Evolutionary conservation across 352 stramenopile species (phyloP).

Genomic region (Globisporangium ultimum): DNA sequence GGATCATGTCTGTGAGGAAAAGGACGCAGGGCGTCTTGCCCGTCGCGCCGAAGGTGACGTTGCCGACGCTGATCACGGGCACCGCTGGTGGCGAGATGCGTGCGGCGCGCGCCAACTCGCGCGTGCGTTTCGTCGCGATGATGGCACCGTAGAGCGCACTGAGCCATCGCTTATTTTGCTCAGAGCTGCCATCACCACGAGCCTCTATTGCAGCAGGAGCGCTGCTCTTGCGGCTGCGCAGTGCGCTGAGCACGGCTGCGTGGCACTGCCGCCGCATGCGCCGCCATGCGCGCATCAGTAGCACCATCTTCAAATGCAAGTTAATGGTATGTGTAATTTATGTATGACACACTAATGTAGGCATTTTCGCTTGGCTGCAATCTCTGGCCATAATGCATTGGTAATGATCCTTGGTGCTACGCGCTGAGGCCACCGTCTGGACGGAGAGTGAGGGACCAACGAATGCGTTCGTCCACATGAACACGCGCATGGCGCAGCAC

Average conservation of each 20-base stretch:
- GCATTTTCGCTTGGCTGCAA: too few species aligned
- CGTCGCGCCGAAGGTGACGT: constrained; percentile 70
- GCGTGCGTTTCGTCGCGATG: constrained; percentile 27
- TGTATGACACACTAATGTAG: too few species aligned
- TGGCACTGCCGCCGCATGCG: neutral
- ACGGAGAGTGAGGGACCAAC: too few species aligned
- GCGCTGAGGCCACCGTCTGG: too few species aligned
- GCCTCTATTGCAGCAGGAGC: neutral
- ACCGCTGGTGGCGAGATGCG: constrained; percentile 29
- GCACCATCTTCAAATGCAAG: neutral
- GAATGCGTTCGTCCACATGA: too few species aligned
- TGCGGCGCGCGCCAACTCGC: constrained; percentile 16
- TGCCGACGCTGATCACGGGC: constrained; percentile 63
- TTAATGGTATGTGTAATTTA: too few species aligned
- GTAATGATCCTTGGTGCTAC: too few species aligned
- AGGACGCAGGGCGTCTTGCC: constrained; percentile 68
- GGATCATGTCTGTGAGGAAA: constrained; percentile 27
- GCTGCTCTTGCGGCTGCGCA: neutral
- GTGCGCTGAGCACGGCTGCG: neutral
- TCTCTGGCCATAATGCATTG: too few species aligned
- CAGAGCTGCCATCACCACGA: neutral
- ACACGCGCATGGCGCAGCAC: too few species aligned
- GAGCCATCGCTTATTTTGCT: constrained; percentile 20
- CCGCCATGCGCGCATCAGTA: neutral
- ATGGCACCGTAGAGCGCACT: constrained; percentile 39